Base-by-base conservation (phyloP, 352 stramenopile genomes). In the Thraustochytrium striatum region DNA sequence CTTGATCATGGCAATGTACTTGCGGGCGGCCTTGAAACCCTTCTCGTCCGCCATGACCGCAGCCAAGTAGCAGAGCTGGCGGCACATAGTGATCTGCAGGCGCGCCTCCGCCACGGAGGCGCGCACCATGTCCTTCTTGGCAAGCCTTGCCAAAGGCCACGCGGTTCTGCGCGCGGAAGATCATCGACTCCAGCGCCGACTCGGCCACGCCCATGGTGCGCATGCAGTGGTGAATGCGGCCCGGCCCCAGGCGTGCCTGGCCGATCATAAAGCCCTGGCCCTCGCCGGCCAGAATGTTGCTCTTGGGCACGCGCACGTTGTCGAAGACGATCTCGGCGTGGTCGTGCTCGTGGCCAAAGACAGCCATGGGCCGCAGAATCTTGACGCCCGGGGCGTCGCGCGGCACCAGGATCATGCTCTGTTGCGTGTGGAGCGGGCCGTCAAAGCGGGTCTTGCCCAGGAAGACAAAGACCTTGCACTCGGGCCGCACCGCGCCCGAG, bases 201-300 rank as follows among this genome's bases (percentile, higher is more conserved):
- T 96, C 91, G 33, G 90, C 88, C 61, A 89, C 88, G 33, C 95
- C 95, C 78, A 98, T 93, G 21, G 93, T 84, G 57, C 94, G 90
- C 95, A 98, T 98, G 87, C 94, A 98, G 87, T 99, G 95, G 89
- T 99, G 95, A 84, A 98, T 97, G 62, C 97, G 87, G 57, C 91
- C 91, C 30, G 91, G 91, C 25, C 91, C 91, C 11, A 97, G 83
- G 33, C 91, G 82, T 25, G 85, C 85, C 84, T 97, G 91, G 9
- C 91, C 89, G 61, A 97, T 95, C 72, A 92, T 85, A 82, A 96
- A 96, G 41, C 91, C 91, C 39, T 85, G 85, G 44, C 91, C 91
- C 78, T 93, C 86, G 30, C 89, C 90, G 21, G 79, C 35, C 28
- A 96, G 55, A 3, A 80, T 69, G 32, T 85, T 82, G 30, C 16